phyloP scores from a whole-genome alignment of 2,329 filamentous ascomycete species.

The Zymoseptoria pseudotritici region DNA sequence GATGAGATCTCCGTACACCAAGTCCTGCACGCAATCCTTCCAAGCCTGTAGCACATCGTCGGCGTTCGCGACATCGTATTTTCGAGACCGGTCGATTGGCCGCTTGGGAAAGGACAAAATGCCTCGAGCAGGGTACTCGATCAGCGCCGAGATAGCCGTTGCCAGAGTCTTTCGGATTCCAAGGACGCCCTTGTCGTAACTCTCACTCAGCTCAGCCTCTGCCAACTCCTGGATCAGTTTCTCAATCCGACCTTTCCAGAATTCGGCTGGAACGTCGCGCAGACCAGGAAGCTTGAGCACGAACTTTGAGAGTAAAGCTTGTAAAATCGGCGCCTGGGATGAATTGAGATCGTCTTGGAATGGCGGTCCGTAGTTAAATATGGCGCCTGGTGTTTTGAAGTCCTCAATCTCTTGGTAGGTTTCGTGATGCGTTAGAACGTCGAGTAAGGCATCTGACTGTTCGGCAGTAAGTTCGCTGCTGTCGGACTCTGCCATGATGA shows the following conservation, averaged over 20 bases:
- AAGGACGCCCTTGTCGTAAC: constrained; percentile 70
- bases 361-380: constrained; percentile 62
- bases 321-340: constrained; percentile 56
- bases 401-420: constrained; percentile 60
- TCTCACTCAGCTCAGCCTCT: constrained; percentile 66
- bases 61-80: constrained; percentile 54
- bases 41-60: constrained; percentile 57
- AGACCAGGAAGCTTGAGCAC: constrained; percentile 60
- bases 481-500: constrained; percentile 11
- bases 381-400: constrained; percentile 59
- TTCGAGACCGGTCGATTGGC: constrained; percentile 22
- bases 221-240: constrained; percentile 55
- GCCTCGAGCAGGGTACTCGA: constrained; percentile 63
- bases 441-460: constrained; percentile 46
- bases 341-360: constrained; percentile 48
- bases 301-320: constrained; percentile 59
- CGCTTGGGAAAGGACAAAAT: constrained; percentile 50
- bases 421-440: constrained; percentile 48
- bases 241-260: constrained; percentile 58
- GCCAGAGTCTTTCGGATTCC: constrained; percentile 68
- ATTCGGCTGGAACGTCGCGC: constrained; percentile 53
- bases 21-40: constrained; percentile 57
- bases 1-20: constrained; percentile 61
- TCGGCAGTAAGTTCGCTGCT: constrained; percentile 33
- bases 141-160: constrained; percentile 60